A percentile compares a stretch with the other conserved stretches of the same genome.
These are phyloP conservation scores for Sclerotinia glacialis DNA, from an alignment of 2,329 filamentous ascomycete species.

Conservation along the genomic window DNA sequence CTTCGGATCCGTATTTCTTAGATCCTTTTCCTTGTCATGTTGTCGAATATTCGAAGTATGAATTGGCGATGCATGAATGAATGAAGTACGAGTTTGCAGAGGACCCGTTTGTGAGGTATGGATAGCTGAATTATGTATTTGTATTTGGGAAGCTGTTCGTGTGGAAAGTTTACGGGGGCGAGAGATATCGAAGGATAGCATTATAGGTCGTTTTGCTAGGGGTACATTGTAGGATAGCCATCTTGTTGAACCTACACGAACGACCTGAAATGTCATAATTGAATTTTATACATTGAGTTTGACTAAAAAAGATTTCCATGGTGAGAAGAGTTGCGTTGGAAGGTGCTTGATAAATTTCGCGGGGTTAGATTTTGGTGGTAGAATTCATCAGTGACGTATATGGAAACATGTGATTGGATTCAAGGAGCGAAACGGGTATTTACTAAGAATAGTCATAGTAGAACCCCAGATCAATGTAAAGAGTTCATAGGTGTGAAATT, in stretches of 20 bases:
- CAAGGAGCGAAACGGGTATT: neutral
- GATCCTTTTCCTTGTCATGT: constrained; percentile 21
- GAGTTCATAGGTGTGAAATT: neutral
- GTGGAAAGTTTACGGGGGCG: constrained; percentile 10
- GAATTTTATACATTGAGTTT: constrained; percentile 32
- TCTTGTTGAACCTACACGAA: constrained; percentile 35
- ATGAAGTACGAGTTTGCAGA: neutral
- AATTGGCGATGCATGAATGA: constrained; percentile 4
- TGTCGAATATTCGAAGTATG: constrained; percentile 7
- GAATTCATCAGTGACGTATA: constrained; percentile 33
- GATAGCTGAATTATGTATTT: constrained; percentile 16
- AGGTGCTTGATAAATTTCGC: constrained; percentile 26
- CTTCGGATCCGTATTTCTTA: constrained; percentile 45
- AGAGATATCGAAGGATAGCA: constrained; percentile 16
- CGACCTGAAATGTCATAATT: constrained; percentile 33
- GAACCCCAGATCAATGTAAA: neutral
- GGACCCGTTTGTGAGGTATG: neutral
- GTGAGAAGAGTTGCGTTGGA: constrained; percentile 24
- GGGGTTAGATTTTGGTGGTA: constrained; percentile 16
- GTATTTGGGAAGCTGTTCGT: neutral
- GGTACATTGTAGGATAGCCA: constrained; percentile 30
- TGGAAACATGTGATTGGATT: constrained; percentile 30
- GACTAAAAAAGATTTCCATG: constrained; percentile 23
- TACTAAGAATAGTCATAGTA: constrained; percentile 11
- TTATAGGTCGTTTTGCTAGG: constrained; percentile 23